Evolutionary conservation across 164 flowering plant species (phyloP).

Genomic region (Protea cynaroides): DNA sequence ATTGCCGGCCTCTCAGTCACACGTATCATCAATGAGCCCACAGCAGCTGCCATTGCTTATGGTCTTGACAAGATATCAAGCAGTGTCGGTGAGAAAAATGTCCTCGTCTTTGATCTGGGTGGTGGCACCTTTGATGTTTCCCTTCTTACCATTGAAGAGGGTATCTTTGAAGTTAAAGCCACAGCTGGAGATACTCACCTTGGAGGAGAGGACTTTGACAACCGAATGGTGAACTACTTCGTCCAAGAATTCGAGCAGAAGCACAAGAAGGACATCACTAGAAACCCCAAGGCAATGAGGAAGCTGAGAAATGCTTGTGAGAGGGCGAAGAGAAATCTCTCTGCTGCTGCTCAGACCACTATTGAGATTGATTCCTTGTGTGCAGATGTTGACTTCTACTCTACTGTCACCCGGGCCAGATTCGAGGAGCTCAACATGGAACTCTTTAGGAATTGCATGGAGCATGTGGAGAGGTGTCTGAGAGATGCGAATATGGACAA

Average conservation of each 20-base stretch:
- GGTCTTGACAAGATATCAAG: conserved; percentile 63
- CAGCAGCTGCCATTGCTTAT: conserved; percentile 76
- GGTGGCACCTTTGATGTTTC: conserved; percentile 7
- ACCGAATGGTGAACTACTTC: conserved; percentile 66
- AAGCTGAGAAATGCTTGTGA: conserved; percentile 61
- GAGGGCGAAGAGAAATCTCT: conserved; percentile 63
- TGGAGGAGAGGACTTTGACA: conserved; percentile 4
- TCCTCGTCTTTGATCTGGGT: conserved; percentile 22
- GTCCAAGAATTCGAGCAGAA: conserved; percentile 67
- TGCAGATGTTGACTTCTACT: conserved; percentile 64
- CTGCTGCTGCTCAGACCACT: conserved; percentile 27
- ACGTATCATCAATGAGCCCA: conserved; percentile 47
- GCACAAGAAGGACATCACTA: conserved; percentile 58
- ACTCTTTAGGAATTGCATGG: conserved; percentile 63
- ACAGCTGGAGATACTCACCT: conserved; percentile 32
- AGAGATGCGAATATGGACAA: conserved; percentile 78
- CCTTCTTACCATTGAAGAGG: conserved; percentile 61
- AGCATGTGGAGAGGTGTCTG: conserved; percentile 70
- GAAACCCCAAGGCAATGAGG: conserved; percentile 62
- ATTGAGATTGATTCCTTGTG: neutral
- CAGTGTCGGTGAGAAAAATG: conserved; percentile 66
- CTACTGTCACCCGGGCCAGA: conserved; percentile 35
- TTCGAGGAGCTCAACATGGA: too few species aligned
- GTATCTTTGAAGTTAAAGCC: conserved; percentile 64
- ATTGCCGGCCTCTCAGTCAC: conserved; percentile 39